Conservation (phyloP, 169 alveolate species). For the Plasmodium gaboni region DNA sequence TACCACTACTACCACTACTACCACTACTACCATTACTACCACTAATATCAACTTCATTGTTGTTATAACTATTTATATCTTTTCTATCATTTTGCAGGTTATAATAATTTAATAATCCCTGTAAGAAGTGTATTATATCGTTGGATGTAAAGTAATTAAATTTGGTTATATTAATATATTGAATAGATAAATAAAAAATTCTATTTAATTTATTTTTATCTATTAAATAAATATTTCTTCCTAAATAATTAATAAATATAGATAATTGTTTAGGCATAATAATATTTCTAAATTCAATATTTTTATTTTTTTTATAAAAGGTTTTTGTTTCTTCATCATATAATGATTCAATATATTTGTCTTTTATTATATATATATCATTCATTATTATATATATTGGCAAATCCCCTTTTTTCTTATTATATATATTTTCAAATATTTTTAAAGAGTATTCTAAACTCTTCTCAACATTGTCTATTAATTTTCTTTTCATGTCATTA, state of each 20-base stretch:
- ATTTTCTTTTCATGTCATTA: constrained; percentile 37
- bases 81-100: neutral
- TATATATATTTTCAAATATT: constrained; percentile 8
- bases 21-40: neutral
- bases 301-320: constrained; percentile 40
- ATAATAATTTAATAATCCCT: constrained; percentile 56
- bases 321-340: constrained; percentile 63
- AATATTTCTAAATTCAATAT: constrained; percentile 23
- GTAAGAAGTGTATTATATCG: constrained; percentile 57
- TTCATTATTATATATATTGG: constrained; percentile 32
- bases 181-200: constrained; percentile 19
- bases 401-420: neutral
- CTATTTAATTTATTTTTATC: constrained; percentile 15
- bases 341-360: constrained; percentile 29
- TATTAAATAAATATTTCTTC: constrained; percentile 43
- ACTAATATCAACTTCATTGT: neutral
- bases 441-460: constrained; percentile 36
- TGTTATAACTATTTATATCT: neutral
- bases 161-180: constrained; percentile 23
- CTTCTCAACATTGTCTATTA: constrained; percentile 28
- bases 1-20: neutral
- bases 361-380: constrained; percentile 63
- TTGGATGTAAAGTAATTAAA: constrained; percentile 60
- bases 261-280: constrained; percentile 72
- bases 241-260: constrained; percentile 55